phyloP scores from a whole-genome alignment of 2,329 filamentous ascomycete species.

The Aspergillus ustus region DNA sequence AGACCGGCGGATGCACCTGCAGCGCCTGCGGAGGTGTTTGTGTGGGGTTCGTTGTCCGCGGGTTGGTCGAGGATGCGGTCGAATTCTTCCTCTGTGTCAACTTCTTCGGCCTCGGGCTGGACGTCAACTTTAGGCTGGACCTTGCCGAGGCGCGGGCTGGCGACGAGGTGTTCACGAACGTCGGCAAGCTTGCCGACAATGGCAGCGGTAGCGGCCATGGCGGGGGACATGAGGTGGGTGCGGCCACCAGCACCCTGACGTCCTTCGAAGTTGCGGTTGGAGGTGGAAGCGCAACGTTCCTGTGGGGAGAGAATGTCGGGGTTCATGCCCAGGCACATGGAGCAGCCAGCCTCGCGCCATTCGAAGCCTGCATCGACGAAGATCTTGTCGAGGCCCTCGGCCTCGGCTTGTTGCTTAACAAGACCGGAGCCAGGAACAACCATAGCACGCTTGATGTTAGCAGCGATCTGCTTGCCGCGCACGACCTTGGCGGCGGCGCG shows the following conservation, averaged over 20 bases:
- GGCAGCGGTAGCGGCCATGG: constrained; percentile 91
- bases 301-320: constrained; percentile 91
- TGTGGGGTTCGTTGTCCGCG: constrained; percentile 67
- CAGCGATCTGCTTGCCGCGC: constrained; percentile 81
- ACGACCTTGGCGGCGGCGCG: constrained; percentile 84
- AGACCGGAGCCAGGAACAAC: constrained; percentile 94
- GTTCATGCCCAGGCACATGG: constrained; percentile 99
- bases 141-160: constrained; percentile 50
- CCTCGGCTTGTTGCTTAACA: constrained; percentile 88
- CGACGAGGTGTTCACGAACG: constrained; percentile 74
- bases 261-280: constrained; percentile 97
- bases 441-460: constrained; percentile 92
- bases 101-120: constrained; percentile 62
- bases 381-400: constrained; percentile 90
- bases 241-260: constrained; percentile 89
- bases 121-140: constrained; percentile 65
- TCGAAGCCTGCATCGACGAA: constrained; percentile 93
- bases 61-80: constrained; percentile 66
- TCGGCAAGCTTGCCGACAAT: constrained; percentile 91
- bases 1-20: constrained; percentile 65
- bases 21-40: constrained; percentile 58
- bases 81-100: constrained; percentile 65
- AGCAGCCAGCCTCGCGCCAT: constrained; percentile 97
- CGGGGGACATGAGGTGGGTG: constrained; percentile 95
- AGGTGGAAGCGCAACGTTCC: constrained; percentile 93